Conservation (phyloP, 345 rosid genomes). For the Bruguiera gymnorhiza region DNA sequence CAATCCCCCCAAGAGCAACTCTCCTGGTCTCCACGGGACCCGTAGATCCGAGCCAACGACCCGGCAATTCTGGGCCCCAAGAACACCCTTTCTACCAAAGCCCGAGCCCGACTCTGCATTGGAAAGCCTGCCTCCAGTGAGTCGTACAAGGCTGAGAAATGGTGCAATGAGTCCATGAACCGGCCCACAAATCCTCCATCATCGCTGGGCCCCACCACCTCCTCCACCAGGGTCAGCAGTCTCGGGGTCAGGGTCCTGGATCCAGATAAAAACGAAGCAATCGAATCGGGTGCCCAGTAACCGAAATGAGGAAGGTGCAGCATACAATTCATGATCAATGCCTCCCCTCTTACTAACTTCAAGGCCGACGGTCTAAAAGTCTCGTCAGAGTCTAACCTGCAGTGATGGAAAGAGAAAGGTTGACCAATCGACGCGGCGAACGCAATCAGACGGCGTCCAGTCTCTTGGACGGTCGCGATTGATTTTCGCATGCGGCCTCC, state of each 20-base stretch:
- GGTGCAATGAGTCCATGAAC: conserved; percentile 79
- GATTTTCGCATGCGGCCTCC: conserved; percentile 47
- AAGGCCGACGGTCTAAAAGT: conserved; percentile 46
- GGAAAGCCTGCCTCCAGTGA: conserved; percentile 77
- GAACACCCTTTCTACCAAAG: conserved; percentile 66
- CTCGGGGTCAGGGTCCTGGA: conserved; percentile 54
- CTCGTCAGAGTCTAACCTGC: conserved; percentile 57
- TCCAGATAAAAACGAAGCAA: conserved; percentile 53
- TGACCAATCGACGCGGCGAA: conserved; percentile 76
- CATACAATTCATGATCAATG: conserved; percentile 71
- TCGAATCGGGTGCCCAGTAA: conserved; percentile 50
- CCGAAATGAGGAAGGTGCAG: conserved; percentile 66
- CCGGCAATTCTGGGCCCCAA: conserved; percentile 62
- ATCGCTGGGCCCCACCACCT: conserved; percentile 51
- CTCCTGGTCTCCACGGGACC: conserved; percentile 26
- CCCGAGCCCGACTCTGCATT: conserved; percentile 50
- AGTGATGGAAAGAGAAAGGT: conserved; percentile 75
- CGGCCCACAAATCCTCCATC: conserved; percentile 54
- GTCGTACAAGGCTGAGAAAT: conserved; percentile 81
- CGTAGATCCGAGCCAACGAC: conserved; percentile 50
- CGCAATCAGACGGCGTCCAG: conserved; percentile 60
- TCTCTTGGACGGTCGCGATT: conserved; percentile 61
- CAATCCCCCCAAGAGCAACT: conserved; percentile 49
- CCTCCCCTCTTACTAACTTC: conserved; percentile 69
- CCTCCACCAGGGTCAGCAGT: conserved; percentile 63